Conservation (phyloP, 441 rosid genomes). For the Syzygium syzygioides region DNA sequence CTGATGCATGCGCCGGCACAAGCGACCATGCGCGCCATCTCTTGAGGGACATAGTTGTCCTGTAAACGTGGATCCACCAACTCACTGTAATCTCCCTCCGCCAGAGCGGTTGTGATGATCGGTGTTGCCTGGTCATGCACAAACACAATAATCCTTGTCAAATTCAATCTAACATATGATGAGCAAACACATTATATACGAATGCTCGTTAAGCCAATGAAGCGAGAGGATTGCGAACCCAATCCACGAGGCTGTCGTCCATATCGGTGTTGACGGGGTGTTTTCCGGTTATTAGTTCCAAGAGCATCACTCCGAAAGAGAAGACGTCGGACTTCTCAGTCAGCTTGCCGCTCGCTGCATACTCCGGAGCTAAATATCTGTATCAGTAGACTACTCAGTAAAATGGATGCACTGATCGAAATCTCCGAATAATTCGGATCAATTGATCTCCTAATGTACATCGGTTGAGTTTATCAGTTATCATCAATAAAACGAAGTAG, state of each 20-base stretch:
- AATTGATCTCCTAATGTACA: not conserved
- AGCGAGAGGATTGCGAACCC: slow-evolving; percentile 35
- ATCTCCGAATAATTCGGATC: not conserved
- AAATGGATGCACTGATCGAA: not conserved
- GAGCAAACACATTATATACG: not conserved
- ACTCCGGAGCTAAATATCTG: slow-evolving; percentile 95
- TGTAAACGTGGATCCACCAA: slow-evolving; percentile 65
- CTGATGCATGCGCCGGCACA: slow-evolving; percentile 68
- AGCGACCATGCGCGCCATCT: slow-evolving; percentile 70
- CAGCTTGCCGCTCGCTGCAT: slow-evolving; percentile 85
- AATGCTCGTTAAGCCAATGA: not conserved
- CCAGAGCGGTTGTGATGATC: slow-evolving; percentile 38
- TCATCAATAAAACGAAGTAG: not conserved
- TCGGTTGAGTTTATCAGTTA: not conserved
- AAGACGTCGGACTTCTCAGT: slow-evolving; percentile 92
- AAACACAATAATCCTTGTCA: not conserved
- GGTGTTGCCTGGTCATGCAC: slow-evolving; percentile 65
- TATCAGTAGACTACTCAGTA: not conserved
- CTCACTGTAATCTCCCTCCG: slow-evolving; percentile 37
- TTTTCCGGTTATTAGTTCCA: slow-evolving; percentile 78
- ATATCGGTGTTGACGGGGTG: slow-evolving; percentile 59
- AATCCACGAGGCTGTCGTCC: slow-evolving; percentile 86
- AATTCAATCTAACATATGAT: not conserved
- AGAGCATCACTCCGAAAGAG: slow-evolving; percentile 80
- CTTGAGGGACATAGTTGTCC: slow-evolving; percentile 37